Conservation (phyloP, 805 yeast genomes). For the Candida tammaniensis region DNA sequence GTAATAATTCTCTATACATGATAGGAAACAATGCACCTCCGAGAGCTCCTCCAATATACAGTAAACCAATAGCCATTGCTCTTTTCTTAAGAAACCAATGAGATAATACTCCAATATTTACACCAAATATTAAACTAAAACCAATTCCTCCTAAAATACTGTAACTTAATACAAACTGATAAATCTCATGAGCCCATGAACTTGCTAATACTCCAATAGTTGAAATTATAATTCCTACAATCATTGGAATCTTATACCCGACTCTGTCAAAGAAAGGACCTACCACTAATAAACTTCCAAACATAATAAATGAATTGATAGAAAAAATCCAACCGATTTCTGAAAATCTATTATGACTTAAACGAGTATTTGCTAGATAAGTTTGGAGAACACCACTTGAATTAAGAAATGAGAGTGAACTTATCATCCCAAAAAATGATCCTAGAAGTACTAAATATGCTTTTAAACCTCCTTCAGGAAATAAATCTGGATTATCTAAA, state of each 20-base stretch:
- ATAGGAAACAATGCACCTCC: constrained; percentile 30
- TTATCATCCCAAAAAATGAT: constrained; percentile 25
- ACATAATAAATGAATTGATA: constrained; percentile 22
- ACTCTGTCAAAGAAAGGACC: constrained; percentile 27
- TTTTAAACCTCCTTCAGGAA: constrained; percentile 26
- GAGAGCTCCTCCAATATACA: constrained; percentile 30
- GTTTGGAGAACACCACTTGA: constrained; percentile 24
- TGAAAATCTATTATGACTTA: constrained; percentile 14
- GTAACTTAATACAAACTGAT: constrained; percentile 25
- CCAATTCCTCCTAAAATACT: constrained; percentile 25
- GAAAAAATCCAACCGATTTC: constrained; percentile 29
- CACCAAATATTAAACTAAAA: constrained; percentile 22
- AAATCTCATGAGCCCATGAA: constrained; percentile 18
- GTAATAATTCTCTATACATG: constrained; percentile 23
- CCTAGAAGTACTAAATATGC: constrained; percentile 22
- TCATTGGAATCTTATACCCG: constrained; percentile 21
- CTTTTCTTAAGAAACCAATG: constrained; percentile 22
- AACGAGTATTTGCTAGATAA: constrained; percentile 15
- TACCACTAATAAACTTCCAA: constrained; percentile 21
- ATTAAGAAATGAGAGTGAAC: constrained; percentile 24
- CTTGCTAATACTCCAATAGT: constrained; percentile 21
- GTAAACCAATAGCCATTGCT: constrained; percentile 26
- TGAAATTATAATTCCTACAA: constrained; percentile 16
- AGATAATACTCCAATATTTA: constrained; percentile 20
- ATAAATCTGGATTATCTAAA: constrained; percentile 21